Conservation (phyloP, 2,329 filamentous ascomycete species). For the Chaetomium olivaceum region DNA sequence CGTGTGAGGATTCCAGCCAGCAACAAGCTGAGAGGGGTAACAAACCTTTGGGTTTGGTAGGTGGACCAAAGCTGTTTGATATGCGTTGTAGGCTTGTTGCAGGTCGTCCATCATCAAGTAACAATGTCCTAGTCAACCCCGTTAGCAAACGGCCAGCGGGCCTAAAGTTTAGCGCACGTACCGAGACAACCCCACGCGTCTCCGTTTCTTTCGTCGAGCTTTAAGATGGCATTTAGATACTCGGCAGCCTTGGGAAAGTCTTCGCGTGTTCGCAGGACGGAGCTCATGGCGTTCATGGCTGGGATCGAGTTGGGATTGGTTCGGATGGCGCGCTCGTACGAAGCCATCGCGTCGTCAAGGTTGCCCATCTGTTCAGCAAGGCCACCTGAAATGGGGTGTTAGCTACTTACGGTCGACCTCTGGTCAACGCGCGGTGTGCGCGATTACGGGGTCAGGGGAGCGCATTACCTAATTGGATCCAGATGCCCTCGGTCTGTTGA, state of each 20-base stretch:
- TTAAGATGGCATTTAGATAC: slow-evolving; percentile 86
- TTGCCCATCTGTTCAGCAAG: slow-evolving; percentile 86
- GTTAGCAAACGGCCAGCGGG: background rate
- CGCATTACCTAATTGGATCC: slow-evolving; percentile 84
- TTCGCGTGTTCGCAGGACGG: slow-evolving; percentile 87
- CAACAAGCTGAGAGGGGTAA: slow-evolving; percentile 15
- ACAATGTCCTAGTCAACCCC: slow-evolving; percentile 71
- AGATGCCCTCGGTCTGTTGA: slow-evolving; percentile 80
- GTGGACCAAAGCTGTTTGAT: slow-evolving; percentile 93
- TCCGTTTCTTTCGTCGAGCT: slow-evolving; percentile 84
- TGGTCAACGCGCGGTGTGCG: slow-evolving; percentile 25
- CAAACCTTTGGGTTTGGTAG: slow-evolving; percentile 86
- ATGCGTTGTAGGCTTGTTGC: slow-evolving; percentile 94
- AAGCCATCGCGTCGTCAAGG: slow-evolving; percentile 81
- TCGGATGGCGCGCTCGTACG: slow-evolving; percentile 85
- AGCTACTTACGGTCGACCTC: slow-evolving; percentile 30
- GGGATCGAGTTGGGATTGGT: slow-evolving; percentile 86
- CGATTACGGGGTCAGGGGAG: slow-evolving; percentile 18
- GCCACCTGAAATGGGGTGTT: slow-evolving; percentile 59
- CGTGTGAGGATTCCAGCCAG: slow-evolving; percentile 13
- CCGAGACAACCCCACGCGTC: slow-evolving; percentile 96
- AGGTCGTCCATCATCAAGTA: slow-evolving; percentile 98
- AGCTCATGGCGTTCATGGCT: slow-evolving; percentile 92
- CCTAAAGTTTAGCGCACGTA: slow-evolving; percentile 43
- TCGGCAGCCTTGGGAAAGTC: slow-evolving; percentile 93